Evolutionary conservation across 2,329 filamentous ascomycete species (phyloP).

Genomic region (Rhynchosporium agropyri): DNA sequence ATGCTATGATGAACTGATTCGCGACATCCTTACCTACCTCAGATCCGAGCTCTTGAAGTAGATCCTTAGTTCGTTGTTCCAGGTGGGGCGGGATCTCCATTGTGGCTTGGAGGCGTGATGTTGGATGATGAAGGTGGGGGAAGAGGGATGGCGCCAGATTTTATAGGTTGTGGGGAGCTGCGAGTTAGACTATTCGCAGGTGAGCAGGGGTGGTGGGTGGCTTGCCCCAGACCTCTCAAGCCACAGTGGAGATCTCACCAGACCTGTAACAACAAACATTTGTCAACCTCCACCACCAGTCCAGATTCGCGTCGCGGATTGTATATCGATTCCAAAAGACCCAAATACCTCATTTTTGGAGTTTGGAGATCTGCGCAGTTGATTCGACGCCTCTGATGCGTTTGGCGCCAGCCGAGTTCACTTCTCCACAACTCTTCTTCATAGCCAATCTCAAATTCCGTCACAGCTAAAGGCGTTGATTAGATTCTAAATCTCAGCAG

Average conservation of each 20-base stretch:
- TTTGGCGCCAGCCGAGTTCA: no score
- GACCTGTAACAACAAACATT: not conserved
- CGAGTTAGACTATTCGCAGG: not conserved
- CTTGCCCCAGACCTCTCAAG: not conserved
- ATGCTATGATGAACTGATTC: not conserved
- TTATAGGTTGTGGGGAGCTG: conserved; percentile 1
- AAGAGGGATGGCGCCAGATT: not conserved
- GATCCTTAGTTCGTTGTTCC: conserved; percentile 3
- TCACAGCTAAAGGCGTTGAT: no score
- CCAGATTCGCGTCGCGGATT: no score
- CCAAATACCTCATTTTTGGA: no score
- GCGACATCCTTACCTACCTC: not conserved
- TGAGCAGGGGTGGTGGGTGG: conserved; percentile 1
- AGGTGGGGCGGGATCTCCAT: conserved; percentile 3
- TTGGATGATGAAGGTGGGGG: not conserved
- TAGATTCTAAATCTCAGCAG: no score
- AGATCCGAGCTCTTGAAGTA: conserved; percentile 5
- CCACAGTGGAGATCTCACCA: not conserved
- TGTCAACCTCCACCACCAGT: no score
- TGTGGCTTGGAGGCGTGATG: conserved; percentile 1
- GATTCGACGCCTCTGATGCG: no score
- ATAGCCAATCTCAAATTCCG: no score
- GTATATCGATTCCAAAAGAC: no score
- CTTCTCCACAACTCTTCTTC: no score
- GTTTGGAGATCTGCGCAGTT: no score